Conservation (phyloP, 2,329 filamentous ascomycete genomes). For the Clonostachys sp. region DNA sequence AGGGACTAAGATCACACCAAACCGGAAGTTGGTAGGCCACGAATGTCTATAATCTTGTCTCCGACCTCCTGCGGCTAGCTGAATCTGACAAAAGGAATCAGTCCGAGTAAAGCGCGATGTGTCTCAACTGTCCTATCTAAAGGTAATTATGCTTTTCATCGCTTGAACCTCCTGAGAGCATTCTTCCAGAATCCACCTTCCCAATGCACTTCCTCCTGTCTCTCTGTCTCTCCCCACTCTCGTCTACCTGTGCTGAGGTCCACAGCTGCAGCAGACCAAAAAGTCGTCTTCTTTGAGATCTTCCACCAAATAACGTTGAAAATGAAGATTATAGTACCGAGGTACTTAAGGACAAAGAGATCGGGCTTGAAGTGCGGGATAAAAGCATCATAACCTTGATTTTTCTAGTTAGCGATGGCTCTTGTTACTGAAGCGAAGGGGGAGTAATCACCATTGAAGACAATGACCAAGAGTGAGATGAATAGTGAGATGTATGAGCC, state of each 20-base stretch:
- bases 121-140: too few relatives aligned
- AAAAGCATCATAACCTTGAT: slow-evolving; percentile 48
- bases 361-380: slow-evolving; percentile 57
- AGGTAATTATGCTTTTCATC: too few relatives aligned
- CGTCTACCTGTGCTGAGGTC: slow-evolving; percentile 50
- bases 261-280: slow-evolving; percentile 43
- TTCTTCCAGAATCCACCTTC: too few relatives aligned
- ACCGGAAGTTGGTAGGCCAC: too few relatives aligned
- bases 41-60: too few relatives aligned
- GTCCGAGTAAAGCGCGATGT: too few relatives aligned
- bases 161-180: too few relatives aligned
- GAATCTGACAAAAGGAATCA: too few relatives aligned
- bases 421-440: too few relatives aligned
- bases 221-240: slow-evolving; percentile 8
- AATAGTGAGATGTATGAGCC: slow-evolving; percentile 31
- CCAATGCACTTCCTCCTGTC: not conserved
- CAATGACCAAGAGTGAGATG: slow-evolving; percentile 61
- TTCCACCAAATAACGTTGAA: slow-evolving; percentile 65
- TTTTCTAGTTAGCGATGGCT: too few relatives aligned
- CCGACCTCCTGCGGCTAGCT: too few relatives aligned
- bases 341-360: slow-evolving; percentile 57
- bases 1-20: too few relatives aligned
- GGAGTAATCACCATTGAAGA: slow-evolving; percentile 47
- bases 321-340: slow-evolving; percentile 31
- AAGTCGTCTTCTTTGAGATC: slow-evolving; percentile 50